Evolutionary conservation across 2,329 filamentous ascomycete genomes (phyloP).

Genomic region (Cladosporium sp.): DNA sequence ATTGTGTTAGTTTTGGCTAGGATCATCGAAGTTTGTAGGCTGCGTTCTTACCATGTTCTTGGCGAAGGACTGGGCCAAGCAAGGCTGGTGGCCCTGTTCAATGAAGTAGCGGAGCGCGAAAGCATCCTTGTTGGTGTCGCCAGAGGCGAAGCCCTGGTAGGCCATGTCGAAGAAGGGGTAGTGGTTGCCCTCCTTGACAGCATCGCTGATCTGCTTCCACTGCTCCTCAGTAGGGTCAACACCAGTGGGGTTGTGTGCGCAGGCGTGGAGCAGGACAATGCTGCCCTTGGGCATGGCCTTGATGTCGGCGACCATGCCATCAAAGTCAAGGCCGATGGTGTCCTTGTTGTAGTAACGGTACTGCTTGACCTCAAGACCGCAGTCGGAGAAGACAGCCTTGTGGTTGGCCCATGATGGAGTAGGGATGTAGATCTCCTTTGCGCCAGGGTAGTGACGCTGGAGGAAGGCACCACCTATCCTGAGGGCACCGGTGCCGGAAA

Average conservation of each 20-base stretch:
- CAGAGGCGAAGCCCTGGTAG: slow-evolving; percentile 96
- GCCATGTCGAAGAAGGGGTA: slow-evolving; percentile 99
- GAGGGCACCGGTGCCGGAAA: slow-evolving; percentile 94
- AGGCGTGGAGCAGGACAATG: slow-evolving; percentile 91
- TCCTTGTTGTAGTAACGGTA: slow-evolving; percentile 99
- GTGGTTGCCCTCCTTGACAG: slow-evolving; percentile 81
- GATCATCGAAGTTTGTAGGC: background rate
- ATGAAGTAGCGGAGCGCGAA: slow-evolving; percentile 93
- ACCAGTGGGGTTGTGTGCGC: slow-evolving; percentile 96
- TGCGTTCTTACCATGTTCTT: slow-evolving; percentile 83
- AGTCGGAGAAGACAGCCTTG: slow-evolving; percentile 91
- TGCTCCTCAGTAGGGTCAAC: slow-evolving; percentile 89
- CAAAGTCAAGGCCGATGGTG: slow-evolving; percentile 96
- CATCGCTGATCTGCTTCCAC: slow-evolving; percentile 85
- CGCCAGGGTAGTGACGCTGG: slow-evolving; percentile 80
- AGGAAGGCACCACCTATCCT: slow-evolving; percentile 94
- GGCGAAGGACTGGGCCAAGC: slow-evolving; percentile 89
- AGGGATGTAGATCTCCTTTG: slow-evolving; percentile 95
- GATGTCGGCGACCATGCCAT: slow-evolving; percentile 86
- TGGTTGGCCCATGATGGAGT: slow-evolving; percentile 98
- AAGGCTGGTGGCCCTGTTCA: slow-evolving; percentile 82
- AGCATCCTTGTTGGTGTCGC: slow-evolving; percentile 86
- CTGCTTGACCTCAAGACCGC: slow-evolving; percentile 83
- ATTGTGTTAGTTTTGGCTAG: slow-evolving; percentile 17
- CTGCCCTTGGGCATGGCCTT: slow-evolving; percentile 81